Evolutionary conservation across 1,284 basidiomycete species (phyloP).

Genomic region (Porogramme epimiltina): DNA sequence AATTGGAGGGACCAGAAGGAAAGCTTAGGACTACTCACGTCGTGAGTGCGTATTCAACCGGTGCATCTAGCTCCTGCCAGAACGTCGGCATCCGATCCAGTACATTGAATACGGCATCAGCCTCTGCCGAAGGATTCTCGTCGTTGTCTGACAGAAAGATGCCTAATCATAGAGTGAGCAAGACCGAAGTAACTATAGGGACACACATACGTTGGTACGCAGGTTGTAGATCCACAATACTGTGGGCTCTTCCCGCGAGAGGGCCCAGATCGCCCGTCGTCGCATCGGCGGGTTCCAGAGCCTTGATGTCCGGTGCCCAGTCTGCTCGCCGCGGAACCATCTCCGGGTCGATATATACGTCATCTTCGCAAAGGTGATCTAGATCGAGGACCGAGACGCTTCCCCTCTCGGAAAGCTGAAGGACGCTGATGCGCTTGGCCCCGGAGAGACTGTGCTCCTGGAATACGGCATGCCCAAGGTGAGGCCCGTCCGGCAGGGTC

Average conservation of each 20-base stretch:
- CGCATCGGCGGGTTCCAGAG: conserved; percentile 33
- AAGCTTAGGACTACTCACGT: conserved; percentile 40
- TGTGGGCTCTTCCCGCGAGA: conserved; percentile 45
- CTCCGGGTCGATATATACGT: not conserved
- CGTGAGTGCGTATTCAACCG: conserved; percentile 57
- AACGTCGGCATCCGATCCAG: conserved; percentile 55
- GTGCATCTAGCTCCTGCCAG: conserved; percentile 52
- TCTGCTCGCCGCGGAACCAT: conserved; percentile 6
- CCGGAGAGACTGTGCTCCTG: conserved; percentile 33
- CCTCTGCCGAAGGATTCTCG: conserved; percentile 32
- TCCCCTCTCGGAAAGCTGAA: conserved; percentile 53
- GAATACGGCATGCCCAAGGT: conserved; percentile 48
- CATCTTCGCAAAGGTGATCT: conserved; percentile 16
- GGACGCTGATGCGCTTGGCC: conserved; percentile 36
- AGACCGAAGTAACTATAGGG: conserved; percentile 9
- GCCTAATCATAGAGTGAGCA: conserved; percentile 36
- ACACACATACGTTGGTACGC: conserved; percentile 52
- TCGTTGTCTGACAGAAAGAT: conserved; percentile 36
- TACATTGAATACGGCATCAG: conserved; percentile 45
- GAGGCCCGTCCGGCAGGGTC: conserved; percentile 29
- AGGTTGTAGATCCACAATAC: conserved; percentile 47
- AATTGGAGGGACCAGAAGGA: conserved; percentile 1
- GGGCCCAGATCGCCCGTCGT: conserved; percentile 41
- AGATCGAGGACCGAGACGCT: conserved; percentile 48
- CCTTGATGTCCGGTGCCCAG: conserved; percentile 46